Percentiles rank a stretch among this genome's conserved stretches.
These are phyloP conservation scores for Neonothopanus nambi DNA, from an alignment of 1,284 basidiomycete genomes.

Conservation along the genomic window DNA sequence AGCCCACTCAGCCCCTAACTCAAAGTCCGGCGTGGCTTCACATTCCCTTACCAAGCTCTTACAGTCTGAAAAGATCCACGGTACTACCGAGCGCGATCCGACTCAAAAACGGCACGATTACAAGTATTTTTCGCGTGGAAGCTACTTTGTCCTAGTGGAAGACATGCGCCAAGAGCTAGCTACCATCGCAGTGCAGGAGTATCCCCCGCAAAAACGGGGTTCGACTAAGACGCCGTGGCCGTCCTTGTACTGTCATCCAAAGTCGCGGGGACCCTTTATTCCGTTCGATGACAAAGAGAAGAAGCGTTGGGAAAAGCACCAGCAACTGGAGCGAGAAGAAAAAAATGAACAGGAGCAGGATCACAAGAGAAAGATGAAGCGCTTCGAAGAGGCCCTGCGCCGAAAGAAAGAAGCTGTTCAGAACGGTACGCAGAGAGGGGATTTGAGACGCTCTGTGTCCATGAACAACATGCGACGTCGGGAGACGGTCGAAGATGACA, in stretches of 20 bases:
- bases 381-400: conserved; percentile 37
- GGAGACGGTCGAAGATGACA: conserved; percentile 34
- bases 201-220: conserved; percentile 50
- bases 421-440: conserved; percentile 45
- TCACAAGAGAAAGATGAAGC: conserved; percentile 36
- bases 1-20: not conserved
- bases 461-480: conserved; percentile 73
- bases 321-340: conserved; percentile 49
- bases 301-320: conserved; percentile 59
- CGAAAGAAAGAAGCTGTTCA: conserved; percentile 44
- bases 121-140: conserved; percentile 83
- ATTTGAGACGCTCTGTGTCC: conserved; percentile 76
- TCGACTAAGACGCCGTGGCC: conserved; percentile 67
- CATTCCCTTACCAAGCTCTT: conserved; percentile 64
- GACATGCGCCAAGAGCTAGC: conserved; percentile 83
- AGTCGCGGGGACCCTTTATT: conserved; percentile 69
- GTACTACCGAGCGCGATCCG: conserved; percentile 90
- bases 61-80: conserved; percentile 85
- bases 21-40: conserved; percentile 14
- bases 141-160: conserved; percentile 87
- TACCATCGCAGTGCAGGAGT: conserved; percentile 69
- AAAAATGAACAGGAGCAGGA: conserved; percentile 48
- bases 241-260: conserved; percentile 69
- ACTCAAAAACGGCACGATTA: conserved; percentile 86
- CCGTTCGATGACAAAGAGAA: conserved; percentile 74